Evolutionary conservation across 2,329 filamentous ascomycete genomes (phyloP).

Genomic region (Aschersonia sp.): DNA sequence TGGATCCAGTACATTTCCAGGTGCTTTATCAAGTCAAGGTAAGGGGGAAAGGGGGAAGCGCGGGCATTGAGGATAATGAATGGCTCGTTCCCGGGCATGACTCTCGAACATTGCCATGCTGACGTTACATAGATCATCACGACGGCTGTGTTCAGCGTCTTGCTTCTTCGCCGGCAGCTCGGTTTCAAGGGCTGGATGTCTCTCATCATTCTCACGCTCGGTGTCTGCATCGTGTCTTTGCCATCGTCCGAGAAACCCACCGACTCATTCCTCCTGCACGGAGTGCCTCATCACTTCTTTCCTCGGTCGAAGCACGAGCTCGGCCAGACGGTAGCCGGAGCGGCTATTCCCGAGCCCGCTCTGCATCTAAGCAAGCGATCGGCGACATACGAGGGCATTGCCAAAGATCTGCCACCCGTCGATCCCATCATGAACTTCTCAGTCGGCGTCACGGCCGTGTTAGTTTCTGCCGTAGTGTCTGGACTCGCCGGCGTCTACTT

Average conservation of each 20-base stretch:
- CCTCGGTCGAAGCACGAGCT: conserved; percentile 68
- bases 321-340: conserved; percentile 32
- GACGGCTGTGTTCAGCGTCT: conserved; percentile 74
- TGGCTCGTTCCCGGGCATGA: no score
- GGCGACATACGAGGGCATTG: conserved; percentile 82
- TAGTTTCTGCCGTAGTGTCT: conserved; percentile 66
- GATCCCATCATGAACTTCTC: conserved; percentile 56
- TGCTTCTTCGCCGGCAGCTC: conserved; percentile 58
- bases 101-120: background rate
- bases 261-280: conserved; percentile 45
- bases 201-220: conserved; percentile 63
- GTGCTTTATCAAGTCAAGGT: conserved; percentile 85
- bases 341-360: conserved; percentile 6
- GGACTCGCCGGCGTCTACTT: conserved; percentile 78
- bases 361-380: conserved; percentile 44
- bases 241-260: conserved; percentile 44
- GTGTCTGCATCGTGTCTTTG: conserved; percentile 75
- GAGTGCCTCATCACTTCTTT: conserved; percentile 54
- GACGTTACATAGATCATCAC: conserved; percentile 51
- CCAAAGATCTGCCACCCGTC: conserved; percentile 36
- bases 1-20: conserved; percentile 88
- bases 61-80: no score
- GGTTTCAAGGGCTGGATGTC: conserved; percentile 66
- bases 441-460: conserved; percentile 63
- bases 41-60: conserved; percentile 4